A percentile compares a stretch with the other conserved stretches of the same genome.
Evolutionary conservation across 345 rosid species (phyloP).

Genomic region (Lagerstroemia speciosa): DNA sequence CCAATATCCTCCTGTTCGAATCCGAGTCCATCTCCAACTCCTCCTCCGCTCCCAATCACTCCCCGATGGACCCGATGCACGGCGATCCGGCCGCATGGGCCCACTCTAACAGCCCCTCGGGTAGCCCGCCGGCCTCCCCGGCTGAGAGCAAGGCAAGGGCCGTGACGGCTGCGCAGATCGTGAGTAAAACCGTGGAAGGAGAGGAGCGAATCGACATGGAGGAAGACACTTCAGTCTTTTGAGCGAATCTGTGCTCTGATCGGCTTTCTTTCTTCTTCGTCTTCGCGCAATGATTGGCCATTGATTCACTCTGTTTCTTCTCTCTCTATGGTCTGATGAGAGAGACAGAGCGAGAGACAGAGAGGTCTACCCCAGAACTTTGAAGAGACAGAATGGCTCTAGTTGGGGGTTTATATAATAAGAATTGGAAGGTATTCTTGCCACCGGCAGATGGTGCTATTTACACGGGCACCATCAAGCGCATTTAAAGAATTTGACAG

Average conservation of each 20-base stretch:
- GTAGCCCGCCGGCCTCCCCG: slow-evolving; percentile 29
- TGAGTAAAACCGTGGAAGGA: background rate
- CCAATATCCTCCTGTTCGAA: slow-evolving; percentile 71
- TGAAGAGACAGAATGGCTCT: too few relatives aligned
- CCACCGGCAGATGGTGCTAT: background rate
- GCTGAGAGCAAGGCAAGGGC: slow-evolving; percentile 10
- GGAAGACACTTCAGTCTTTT: too few relatives aligned
- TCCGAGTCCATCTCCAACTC: slow-evolving; percentile 79
- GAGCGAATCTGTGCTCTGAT: background rate
- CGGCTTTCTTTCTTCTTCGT: background rate
- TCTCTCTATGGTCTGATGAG: background rate
- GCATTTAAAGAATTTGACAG: slow-evolving; percentile 1
- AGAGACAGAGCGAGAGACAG: background rate
- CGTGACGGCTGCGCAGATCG: slow-evolving; percentile 7
- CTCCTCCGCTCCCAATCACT: slow-evolving; percentile 42
- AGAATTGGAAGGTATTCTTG: background rate
- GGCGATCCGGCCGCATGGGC: slow-evolving; percentile 21
- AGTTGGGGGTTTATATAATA: background rate
- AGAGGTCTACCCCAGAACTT: too few relatives aligned
- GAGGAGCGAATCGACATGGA: slow-evolving; percentile 3
- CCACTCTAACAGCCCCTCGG: slow-evolving; percentile 37
- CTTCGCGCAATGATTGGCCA: too few relatives aligned
- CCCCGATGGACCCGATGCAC: slow-evolving; percentile 52
- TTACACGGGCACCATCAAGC: slow-evolving; percentile 3
- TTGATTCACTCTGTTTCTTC: background rate